phyloP scores from a whole-genome alignment of 1,139 yeast species.

The Geotrichum candidum region DNA sequence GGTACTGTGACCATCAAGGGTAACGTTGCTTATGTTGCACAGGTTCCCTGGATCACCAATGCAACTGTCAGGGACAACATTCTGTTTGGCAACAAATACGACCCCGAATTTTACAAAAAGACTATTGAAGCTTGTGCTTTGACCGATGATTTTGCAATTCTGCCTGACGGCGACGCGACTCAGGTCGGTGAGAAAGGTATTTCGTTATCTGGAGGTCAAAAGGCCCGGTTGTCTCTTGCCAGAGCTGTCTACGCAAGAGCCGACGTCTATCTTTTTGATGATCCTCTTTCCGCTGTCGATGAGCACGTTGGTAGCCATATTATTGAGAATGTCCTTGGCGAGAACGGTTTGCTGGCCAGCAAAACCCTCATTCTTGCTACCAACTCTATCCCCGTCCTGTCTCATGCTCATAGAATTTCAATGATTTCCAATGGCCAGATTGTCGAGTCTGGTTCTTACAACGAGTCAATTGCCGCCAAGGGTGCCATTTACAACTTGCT shows the following conservation, averaged over 20 bases:
- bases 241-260: constrained; percentile 95
- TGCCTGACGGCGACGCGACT: constrained; percentile 86
- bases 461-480: constrained; percentile 47
- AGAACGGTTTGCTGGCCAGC: constrained; percentile 66
- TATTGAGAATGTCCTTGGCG: constrained; percentile 72
- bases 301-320: constrained; percentile 90
- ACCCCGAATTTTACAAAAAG: constrained; percentile 68
- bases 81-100: constrained; percentile 80
- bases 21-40: constrained; percentile 83
- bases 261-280: constrained; percentile 85
- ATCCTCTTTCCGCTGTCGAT: constrained; percentile 91
- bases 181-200: constrained; percentile 97
- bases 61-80: constrained; percentile 88
- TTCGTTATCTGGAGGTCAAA: constrained; percentile 94
- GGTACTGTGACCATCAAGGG: constrained; percentile 77
- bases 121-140: constrained; percentile 89
- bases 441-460: constrained; percentile 70
- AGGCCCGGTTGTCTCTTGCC: constrained; percentile 87
- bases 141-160: constrained; percentile 64
- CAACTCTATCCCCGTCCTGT: constrained; percentile 77
- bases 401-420: constrained; percentile 67
- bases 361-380: constrained; percentile 84
- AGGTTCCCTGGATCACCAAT: constrained; percentile 94
- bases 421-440: constrained; percentile 73
- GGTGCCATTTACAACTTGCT: constrained; percentile 60